Evolutionary conservation across 148 eudicot genomes (phyloP).

Genomic region (Diospyros lotus): DNA sequence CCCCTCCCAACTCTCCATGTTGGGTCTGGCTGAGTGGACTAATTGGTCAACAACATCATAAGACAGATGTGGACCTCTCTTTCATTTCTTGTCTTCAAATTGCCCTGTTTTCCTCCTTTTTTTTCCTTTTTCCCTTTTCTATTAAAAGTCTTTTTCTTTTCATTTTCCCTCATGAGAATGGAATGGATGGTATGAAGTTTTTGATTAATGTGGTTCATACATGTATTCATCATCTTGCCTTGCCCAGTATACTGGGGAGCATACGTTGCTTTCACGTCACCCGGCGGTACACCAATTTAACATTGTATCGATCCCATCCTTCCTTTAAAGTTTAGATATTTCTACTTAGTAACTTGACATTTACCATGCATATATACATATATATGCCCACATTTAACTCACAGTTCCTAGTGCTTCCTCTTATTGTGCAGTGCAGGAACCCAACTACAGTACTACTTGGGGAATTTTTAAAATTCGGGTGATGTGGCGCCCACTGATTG

Average conservation of each 20-base stretch:
- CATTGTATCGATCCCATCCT: not conserved
- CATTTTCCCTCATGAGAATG: conserved; percentile 3
- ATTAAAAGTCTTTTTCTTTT: no score
- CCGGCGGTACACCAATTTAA: not conserved
- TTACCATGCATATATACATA: no score
- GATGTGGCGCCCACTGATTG: no score
- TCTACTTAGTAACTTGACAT: not conserved
- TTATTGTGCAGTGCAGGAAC: no score
- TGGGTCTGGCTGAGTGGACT: conserved; percentile 46
- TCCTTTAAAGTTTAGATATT: not conserved
- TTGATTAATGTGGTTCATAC: conserved; percentile 20
- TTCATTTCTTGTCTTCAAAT: conserved; percentile 58
- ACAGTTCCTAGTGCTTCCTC: not conserved
- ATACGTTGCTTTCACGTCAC: not conserved
- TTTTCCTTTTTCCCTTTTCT: conserved; percentile 1
- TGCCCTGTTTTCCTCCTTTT: conserved; percentile 22
- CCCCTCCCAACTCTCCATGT: conserved; percentile 25
- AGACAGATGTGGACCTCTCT: conserved; percentile 58
- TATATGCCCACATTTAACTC: not conserved
- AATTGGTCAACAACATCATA: conserved; percentile 56
- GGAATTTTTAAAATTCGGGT: no score
- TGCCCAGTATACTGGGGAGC: conserved; percentile 8
- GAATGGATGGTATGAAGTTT: conserved; percentile 6
- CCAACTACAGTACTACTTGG: no score
- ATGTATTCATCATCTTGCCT: conserved; percentile 8